Base-by-base conservation (phyloP, 2,329 filamentous ascomycete species). In the Hymenoscyphus scutula region DNA sequence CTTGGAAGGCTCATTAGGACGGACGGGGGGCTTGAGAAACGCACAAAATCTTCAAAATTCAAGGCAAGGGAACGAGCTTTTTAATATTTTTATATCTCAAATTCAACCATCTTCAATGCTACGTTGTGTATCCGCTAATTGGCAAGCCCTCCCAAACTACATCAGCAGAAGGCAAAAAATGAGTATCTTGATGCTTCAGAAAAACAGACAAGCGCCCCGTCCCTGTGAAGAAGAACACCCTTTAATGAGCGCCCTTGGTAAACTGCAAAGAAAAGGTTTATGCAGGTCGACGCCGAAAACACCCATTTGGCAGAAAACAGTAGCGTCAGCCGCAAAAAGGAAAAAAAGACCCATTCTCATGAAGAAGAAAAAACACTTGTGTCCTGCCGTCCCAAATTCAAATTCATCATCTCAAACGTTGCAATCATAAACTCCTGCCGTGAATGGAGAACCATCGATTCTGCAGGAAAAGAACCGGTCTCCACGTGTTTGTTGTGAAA, bases 381-480 rank as follows among this genome's bases (percentile, higher is more conserved):
- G 57, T 63, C 58, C 62, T 57, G 56, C 61, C 61, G 62, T 64
- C 64, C 67, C 66, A 70, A 65, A 60, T 48, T 71, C 71, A 64
- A n/a, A n/a, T n/a, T n/a, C n/a, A n/a, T n/a, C n/a, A n/a, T 73
- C 67, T 69, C 66, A 68, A 34, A 71, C 70, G 64, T 48, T 71
- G 57, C 65, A 67, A 66, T 71, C 70, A 66, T 72, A 70, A 72
- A 60, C 64, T 58, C 64, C 61, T 62, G 62, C 60, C 60, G 61
- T 66, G 62, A 64, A 65, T 65, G 59, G 32, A 10, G 7, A 53
- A 64, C 54, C 30, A 63, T 64, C 64, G 58, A 65, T 32, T 32
- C 30, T 10, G 32, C 8, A 58, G n/a, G 13, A 65, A 68, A 67
- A 62, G 1, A 19, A 25, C 23, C 51, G 51, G 63, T 61, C 38